Evolutionary conservation across 805 yeast species (phyloP).

Genomic region (Starmerella apis): DNA sequence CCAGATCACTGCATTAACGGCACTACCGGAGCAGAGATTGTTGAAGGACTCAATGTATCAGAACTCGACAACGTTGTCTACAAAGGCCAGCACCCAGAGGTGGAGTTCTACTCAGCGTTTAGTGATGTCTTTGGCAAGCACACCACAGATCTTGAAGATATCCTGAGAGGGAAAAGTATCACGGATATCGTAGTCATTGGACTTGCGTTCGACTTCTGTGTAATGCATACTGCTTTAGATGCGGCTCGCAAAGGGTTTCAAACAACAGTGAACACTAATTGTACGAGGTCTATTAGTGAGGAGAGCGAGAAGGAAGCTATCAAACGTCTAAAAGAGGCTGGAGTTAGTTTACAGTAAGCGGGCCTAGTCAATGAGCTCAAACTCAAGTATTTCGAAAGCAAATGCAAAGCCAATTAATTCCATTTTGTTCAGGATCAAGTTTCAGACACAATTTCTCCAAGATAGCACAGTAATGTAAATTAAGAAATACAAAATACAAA

Average conservation of each 20-base stretch:
- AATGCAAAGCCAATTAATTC: too few relatives aligned
- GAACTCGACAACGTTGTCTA: slow-evolving; percentile 40
- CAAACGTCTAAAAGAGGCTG: slow-evolving; percentile 7
- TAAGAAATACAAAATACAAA: too few relatives aligned
- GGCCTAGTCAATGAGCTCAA: too few relatives aligned
- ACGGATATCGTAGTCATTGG: slow-evolving; percentile 66
- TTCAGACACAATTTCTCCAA: too few relatives aligned
- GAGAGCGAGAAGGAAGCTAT: slow-evolving; percentile 34
- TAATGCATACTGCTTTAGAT: slow-evolving; percentile 64
- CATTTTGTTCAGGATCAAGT: too few relatives aligned
- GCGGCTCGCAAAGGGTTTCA: slow-evolving; percentile 51
- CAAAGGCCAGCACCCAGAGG: slow-evolving; percentile 61
- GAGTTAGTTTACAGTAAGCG: slow-evolving; percentile 10
- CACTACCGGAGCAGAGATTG: slow-evolving; percentile 55
- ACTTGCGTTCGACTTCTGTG: slow-evolving; percentile 80
- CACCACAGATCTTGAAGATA: slow-evolving; percentile 51
- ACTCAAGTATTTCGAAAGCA: too few relatives aligned
- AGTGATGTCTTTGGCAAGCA: slow-evolving; percentile 66
- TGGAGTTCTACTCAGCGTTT: slow-evolving; percentile 85
- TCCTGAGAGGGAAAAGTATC: slow-evolving; percentile 40
- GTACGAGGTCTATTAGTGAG: slow-evolving; percentile 37
- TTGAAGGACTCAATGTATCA: slow-evolving; percentile 38
- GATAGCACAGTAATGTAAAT: too few relatives aligned
- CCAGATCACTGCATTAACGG: slow-evolving; percentile 83
- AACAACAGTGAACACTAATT: slow-evolving; percentile 50